Base-by-base conservation (phyloP, 2,329 filamentous ascomycete genomes). In the Fusarium verrucosum region DNA sequence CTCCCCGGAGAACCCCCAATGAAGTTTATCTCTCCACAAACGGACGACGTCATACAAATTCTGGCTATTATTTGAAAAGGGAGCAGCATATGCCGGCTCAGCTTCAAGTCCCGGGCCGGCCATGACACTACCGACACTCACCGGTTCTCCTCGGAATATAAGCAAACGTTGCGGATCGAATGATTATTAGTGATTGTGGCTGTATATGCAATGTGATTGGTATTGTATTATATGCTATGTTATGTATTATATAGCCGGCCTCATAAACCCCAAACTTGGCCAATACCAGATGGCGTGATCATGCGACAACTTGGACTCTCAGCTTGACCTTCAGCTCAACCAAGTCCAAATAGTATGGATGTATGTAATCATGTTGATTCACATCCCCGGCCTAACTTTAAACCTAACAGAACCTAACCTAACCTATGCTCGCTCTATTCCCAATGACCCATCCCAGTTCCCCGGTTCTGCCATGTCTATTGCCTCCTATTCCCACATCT, bases 361-460 rank as follows among this genome's bases (percentile, higher is more conserved):
- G n/a, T n/a, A n/a, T n/a, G n/a, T 37, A 53, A 50, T 25, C n/a
- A 37, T 64, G 35, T 49, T 25, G 49, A 56, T 46, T 44, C 43
- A 25, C 36, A 32, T 51, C 28, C 23, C 47, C n/a, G n/a, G n/a
- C n/a, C n/a, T n/a, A n/a, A n/a, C n/a, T n/a, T n/a, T n/a, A n/a
- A 13, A 37, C 46, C 38, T 42, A 35, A 56, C 54, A 30, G 16
- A n/a, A 32, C 36, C 20, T 57, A n/a, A 37, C 50, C 37, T 49
- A 33, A 60, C 57, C 65, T 63, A 57, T 70, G 58, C 60, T 68
- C 58, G 55, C 65, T 70, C 67, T 67, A 62, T 58, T 58, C 57
- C 62, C 40, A 46, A 60, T 65, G 45, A 60, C 53, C 51, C 45
- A 33, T 40, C 43, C 58, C 41, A 38, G 35, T 62, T 38, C 52